phyloP scores from a whole-genome alignment of 179 eudicot species.

The Beta corolliflora region DNA sequence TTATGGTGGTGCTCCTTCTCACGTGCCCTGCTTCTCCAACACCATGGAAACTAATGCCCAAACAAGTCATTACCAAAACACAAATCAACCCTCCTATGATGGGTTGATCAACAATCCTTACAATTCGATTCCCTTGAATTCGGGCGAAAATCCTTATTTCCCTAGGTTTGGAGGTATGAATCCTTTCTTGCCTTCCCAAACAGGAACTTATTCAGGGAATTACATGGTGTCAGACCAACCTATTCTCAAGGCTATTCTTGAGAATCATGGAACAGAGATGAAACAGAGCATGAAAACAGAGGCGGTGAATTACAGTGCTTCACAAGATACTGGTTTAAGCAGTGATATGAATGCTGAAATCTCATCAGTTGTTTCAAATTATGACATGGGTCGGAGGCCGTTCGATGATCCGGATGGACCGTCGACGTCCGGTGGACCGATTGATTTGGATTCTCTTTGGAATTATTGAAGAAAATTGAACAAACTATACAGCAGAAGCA shows the following conservation, averaged over 20 bases:
- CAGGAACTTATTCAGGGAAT: constrained; percentile 30
- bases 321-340: constrained; percentile 65
- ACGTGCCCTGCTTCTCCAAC: constrained; percentile 98
- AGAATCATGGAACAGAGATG: constrained; percentile 34
- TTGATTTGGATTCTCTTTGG: constrained; percentile 53
- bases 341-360: constrained; percentile 60
- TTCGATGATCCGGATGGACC: constrained; percentile 56
- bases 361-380: constrained; percentile 56
- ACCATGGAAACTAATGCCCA: constrained; percentile 35
- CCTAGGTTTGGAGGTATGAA: constrained; percentile 17
- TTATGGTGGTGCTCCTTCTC: constrained; percentile 27
- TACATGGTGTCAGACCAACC: constrained; percentile 48
- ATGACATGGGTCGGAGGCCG: constrained; percentile 39
- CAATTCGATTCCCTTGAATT: constrained; percentile 21
- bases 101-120: constrained; percentile 31
- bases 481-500: no score
- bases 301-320: constrained; percentile 43
- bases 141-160: neutral
- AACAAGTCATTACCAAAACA: constrained; percentile 32
- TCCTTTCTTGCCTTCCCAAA: constrained; percentile 27
- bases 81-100: constrained; percentile 10
- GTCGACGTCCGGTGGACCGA: constrained; percentile 47
- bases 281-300: constrained; percentile 59
- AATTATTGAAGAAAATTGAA: constrained; percentile 50
- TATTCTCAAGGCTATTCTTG: constrained; percentile 46